Conservation (phyloP, 148 eudicot species). For the Vaccinium vitisidaea region DNA sequence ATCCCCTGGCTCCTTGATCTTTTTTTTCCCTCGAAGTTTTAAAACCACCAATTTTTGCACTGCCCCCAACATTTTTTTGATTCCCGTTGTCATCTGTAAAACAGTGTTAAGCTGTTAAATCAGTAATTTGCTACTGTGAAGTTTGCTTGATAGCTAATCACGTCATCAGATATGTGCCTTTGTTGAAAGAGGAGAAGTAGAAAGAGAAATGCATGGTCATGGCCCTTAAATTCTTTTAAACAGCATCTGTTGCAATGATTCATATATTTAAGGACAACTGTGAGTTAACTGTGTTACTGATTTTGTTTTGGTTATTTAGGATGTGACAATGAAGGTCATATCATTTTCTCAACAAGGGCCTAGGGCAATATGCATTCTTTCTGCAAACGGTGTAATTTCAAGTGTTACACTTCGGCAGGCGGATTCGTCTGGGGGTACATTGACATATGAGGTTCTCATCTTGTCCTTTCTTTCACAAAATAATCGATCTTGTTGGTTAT, state of each 20-base stretch:
- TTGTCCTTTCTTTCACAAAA: not conserved
- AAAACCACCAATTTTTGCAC: not conserved
- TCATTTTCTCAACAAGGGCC: conserved; percentile 99
- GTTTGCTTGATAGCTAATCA: conserved; percentile 7
- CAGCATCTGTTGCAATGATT: not conserved
- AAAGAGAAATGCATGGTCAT: not conserved
- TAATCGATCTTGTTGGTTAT: not conserved
- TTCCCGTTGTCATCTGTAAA: not conserved
- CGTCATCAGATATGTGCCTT: not conserved
- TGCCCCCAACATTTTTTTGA: not conserved
- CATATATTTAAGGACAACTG: not conserved
- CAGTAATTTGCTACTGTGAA: not conserved
- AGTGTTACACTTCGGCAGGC: conserved; percentile 97
- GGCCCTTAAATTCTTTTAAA: not conserved
- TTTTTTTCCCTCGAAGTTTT: not conserved
- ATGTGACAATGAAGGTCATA: conserved; percentile 92
- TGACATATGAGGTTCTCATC: conserved; percentile 86
- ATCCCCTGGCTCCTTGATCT: not conserved
- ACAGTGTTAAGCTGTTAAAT: not conserved
- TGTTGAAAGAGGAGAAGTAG: not conserved
- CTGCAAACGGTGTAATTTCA: conserved; percentile 88
- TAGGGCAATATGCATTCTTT: conserved; percentile 89
- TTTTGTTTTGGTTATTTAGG: conserved; percentile 44
- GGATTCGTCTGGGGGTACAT: conserved; percentile 94
- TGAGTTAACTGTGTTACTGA: not conserved